These are phyloP conservation scores for Leccinum obscurum DNA, from an alignment of 768 basidiomycete species.

Conservation along the genomic window DNA sequence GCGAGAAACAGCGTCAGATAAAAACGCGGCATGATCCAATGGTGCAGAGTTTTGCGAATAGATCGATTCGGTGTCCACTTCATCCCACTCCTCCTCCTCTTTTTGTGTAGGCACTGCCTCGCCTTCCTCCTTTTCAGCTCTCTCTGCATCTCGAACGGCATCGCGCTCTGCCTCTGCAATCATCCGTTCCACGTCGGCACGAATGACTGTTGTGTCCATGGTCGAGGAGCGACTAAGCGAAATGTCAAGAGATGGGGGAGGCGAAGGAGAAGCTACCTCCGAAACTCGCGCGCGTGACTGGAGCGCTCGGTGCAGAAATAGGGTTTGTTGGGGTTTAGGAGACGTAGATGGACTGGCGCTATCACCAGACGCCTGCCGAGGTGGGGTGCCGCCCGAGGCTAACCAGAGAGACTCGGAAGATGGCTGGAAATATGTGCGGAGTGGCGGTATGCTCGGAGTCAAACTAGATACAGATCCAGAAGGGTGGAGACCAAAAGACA, in stretches of 20 bases:
- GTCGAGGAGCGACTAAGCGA: constrained; percentile 9
- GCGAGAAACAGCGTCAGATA: constrained; percentile 6
- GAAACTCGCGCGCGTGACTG: constrained; percentile 23
- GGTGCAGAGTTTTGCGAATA: constrained; percentile 30
- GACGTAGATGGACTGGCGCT: neutral
- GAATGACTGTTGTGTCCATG: constrained; percentile 2
- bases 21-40: constrained; percentile 10
- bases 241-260: constrained; percentile 5
- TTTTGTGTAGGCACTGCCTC: neutral
- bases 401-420: neutral
- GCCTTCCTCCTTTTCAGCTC: neutral
- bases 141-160: constrained; percentile 17
- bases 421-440: neutral
- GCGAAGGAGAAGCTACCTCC: constrained; percentile 1
- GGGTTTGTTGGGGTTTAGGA: neutral
- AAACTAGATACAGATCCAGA: neutral
- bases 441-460: constrained; percentile 4
- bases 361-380: neutral
- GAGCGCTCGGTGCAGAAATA: constrained; percentile 25
- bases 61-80: constrained; percentile 10
- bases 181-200: constrained; percentile 10
- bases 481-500: neutral
- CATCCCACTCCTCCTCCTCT: constrained; percentile 5
- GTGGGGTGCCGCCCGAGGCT: neutral
- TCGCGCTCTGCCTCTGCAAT: constrained; percentile 19